Evolutionary conservation across 2,329 filamentous ascomycete species (phyloP), one percentile per base, ranked within the genome.

Genomic region (Monilinia fructigena): DNA sequence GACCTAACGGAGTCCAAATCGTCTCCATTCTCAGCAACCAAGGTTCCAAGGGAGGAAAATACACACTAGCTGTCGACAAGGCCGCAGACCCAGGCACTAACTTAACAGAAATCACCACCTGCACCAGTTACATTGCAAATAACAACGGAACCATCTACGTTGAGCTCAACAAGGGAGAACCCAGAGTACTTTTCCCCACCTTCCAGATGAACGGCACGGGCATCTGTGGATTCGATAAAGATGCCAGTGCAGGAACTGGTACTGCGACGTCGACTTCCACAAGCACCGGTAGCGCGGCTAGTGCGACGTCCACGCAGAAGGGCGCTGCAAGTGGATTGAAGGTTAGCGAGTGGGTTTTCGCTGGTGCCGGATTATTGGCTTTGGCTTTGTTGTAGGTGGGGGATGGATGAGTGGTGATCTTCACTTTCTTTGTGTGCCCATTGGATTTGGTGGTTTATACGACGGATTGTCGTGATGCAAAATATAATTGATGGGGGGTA

Each of bases 1-100:
- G 72, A 1, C 31, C 67, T 28, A 56, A 52, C 11, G 64, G 63
- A 28, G 62, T 58, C 0, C 68, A 70, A 50, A 67, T 68, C 0
- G 48, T 73, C 26, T 73, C 74, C 23, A 71, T 80, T 7, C 77
- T 77, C 68, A 78, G 76, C 62, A 81, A 81, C 68, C 71, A 75
- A 8, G 80, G 80, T 16, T 67, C 47, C 2, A 31, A 62, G 11
- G 68, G 63, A 2, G 65, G 45, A 23, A 23, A n/a, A 8, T 65
- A 68, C n/a, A 66, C 18, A 8, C 18, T 67, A 10, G 28, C 10
- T 23, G 59, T 69, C 16, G 26, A 55, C 18, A 52, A 58, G n/a
- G 65, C 56, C 14, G 69, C 60, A 1, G 65, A 68, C 38, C 52
- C 55, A 2, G 68, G 69, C 4, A 50, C 63, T 16, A 69, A 55